These are phyloP conservation scores for Rubroshorea leprosula DNA, from an alignment of 345 rosid species.

Conservation along the genomic window DNA sequence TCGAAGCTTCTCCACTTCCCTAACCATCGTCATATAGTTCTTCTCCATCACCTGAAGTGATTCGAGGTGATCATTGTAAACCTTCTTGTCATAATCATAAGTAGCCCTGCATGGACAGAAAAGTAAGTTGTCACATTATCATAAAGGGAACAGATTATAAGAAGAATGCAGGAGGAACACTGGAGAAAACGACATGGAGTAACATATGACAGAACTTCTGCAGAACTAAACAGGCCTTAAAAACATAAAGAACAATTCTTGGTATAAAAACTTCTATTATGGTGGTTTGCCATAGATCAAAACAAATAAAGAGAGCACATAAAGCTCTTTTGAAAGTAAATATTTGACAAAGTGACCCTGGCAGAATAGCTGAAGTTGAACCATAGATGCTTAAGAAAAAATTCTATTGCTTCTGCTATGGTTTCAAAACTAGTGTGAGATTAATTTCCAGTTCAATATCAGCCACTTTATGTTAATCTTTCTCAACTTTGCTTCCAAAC, in stretches of 20 bases:
- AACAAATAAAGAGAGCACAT: not conserved
- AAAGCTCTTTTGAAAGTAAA: not conserved
- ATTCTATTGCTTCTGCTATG: not conserved
- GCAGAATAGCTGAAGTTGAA: too few species aligned
- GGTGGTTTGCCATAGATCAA: too few species aligned
- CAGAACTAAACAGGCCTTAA: too few species aligned
- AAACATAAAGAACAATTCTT: too few species aligned
- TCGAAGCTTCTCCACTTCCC: constrained; percentile 90
- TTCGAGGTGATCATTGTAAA: constrained; percentile 85
- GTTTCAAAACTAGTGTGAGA: not conserved
- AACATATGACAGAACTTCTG: too few species aligned
- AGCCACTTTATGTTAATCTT: not conserved
- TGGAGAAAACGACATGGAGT: too few species aligned
- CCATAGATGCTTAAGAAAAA: too few species aligned
- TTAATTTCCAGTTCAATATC: constrained; percentile 13
- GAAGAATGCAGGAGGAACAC: too few species aligned
- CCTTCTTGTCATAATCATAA: constrained; percentile 79
- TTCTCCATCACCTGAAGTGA: constrained; percentile 92
- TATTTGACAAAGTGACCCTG: too few species aligned
- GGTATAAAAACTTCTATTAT: too few species aligned
- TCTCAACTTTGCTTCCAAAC: constrained; percentile 9
- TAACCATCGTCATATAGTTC: constrained; percentile 75
- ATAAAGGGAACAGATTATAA: too few species aligned
- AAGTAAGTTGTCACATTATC: not conserved
- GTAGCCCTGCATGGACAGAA: constrained; percentile 56